Evolutionary conservation across 345 rosid genomes (phyloP).

Genomic region (Moricandia moricandioides): DNA sequence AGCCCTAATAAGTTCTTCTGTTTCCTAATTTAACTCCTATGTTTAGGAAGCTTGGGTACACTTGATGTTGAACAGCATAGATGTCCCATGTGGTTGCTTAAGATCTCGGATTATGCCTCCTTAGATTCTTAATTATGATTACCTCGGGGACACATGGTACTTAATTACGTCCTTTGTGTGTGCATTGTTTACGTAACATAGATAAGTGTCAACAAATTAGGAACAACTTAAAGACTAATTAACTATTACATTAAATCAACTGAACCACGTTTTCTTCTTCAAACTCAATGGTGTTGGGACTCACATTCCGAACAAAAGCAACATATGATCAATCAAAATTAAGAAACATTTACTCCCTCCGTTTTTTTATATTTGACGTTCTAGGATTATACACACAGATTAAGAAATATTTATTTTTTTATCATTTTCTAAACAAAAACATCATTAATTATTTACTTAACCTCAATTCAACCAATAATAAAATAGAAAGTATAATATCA

Average conservation of each 20-base stretch:
- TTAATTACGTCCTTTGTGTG: neutral
- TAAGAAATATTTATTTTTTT: too few relatives aligned
- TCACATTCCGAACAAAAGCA: neutral
- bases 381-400: too few relatives aligned
- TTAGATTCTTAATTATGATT: constrained; percentile 35
- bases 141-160: constrained; percentile 10
- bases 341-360: too few relatives aligned
- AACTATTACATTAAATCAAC: neutral
- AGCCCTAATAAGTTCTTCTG: constrained; percentile 8
- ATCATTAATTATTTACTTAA: too few relatives aligned
- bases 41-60: constrained; percentile 30
- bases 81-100: constrained; percentile 37
- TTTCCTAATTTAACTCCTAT: constrained; percentile 32
- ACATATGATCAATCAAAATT: neutral
- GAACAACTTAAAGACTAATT: neutral
- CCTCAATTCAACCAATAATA: too few relatives aligned
- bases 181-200: neutral
- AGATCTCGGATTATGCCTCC: constrained; percentile 33
- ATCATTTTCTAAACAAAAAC: too few relatives aligned
- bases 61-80: constrained; percentile 26
- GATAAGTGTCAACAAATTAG: neutral
- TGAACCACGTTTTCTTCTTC: neutral
- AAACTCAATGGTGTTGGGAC: neutral
- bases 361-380: too few relatives aligned
- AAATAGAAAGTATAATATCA: too few relatives aligned